Evolutionary conservation across 305 asterid genomes (phyloP).

Genomic region (Fraxinus albicans): DNA sequence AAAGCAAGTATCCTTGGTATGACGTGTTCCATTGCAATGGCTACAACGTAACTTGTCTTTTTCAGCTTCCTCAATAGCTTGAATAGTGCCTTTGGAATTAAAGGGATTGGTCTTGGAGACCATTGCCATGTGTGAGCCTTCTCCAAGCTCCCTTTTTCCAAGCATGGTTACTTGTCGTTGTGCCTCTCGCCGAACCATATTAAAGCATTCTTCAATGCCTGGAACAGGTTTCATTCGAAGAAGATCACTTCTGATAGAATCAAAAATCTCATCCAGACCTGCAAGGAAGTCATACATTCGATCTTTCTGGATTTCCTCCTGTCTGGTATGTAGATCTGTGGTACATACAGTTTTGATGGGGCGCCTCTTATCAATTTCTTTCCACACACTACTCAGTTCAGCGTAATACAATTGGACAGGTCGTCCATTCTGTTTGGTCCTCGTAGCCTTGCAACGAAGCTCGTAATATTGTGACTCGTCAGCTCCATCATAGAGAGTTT

Average conservation of each 20-base stretch:
- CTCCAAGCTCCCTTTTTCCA: no score
- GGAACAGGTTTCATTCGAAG: not conserved
- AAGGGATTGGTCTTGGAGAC: no score
- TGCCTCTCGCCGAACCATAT: no score
- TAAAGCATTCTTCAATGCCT: not conserved
- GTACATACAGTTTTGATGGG: not conserved
- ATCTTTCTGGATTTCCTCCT: not conserved
- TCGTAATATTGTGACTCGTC: not conserved
- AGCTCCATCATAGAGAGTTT: not conserved
- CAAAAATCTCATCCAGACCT: not conserved
- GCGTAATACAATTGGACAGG: not conserved
- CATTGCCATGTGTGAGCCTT: no score
- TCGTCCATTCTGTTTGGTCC: not conserved
- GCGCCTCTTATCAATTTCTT: not conserved
- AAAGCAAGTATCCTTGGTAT: not conserved
- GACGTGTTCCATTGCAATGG: not conserved
- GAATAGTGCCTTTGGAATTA: no score
- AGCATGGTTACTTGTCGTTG: no score
- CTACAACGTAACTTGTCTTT: not conserved
- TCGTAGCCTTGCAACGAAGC: not conserved
- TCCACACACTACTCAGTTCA: not conserved
- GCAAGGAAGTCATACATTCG: not conserved
- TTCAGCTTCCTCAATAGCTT: no score
- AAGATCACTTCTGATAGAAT: not conserved
- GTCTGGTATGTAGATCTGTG: no score